phyloP scores from a whole-genome alignment of 257 asterid genomes.

The Nicotiana undulata region DNA sequence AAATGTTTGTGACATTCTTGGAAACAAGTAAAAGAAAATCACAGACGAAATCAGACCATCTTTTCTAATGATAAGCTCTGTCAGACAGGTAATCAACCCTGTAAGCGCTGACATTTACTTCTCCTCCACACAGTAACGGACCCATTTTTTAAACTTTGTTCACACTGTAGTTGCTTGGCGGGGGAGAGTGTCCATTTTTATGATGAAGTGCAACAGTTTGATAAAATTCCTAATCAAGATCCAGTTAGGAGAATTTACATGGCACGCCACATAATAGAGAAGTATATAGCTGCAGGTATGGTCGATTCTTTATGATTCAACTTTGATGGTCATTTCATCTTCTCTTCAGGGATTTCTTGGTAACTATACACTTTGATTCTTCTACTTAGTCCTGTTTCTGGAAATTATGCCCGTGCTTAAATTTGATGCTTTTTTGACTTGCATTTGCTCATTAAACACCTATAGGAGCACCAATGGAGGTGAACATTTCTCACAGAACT shows the following conservation, averaged over 20 bases:
- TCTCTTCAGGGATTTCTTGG: neutral
- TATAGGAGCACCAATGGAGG: constrained; percentile 73
- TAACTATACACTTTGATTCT: neutral
- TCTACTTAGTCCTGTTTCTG: neutral
- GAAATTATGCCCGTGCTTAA: neutral
- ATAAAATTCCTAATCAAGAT: constrained; percentile 51
- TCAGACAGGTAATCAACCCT: neutral
- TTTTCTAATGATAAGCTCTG: neutral
- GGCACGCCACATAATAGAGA: constrained; percentile 80
- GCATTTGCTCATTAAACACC: constrained; percentile 5
- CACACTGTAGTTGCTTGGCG: constrained; percentile 60
- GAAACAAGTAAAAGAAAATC: neutral
- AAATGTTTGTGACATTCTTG: neutral
- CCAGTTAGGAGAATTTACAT: constrained; percentile 73
- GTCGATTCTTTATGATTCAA: neutral
- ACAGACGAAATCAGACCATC: neutral
- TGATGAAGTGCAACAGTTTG: constrained; percentile 76
- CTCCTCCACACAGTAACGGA: neutral
- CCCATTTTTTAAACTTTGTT: neutral
- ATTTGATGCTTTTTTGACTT: neutral
- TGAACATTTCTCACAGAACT: constrained; percentile 65
- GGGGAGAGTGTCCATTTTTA: constrained; percentile 84
- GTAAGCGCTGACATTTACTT: neutral
- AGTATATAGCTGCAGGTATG: constrained; percentile 64
- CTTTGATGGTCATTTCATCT: neutral